Evolutionary conservation across 2,329 filamentous ascomycete species (phyloP), one percentile per base, ranked within the genome.

Genomic region (Helminthosporium solani): DNA sequence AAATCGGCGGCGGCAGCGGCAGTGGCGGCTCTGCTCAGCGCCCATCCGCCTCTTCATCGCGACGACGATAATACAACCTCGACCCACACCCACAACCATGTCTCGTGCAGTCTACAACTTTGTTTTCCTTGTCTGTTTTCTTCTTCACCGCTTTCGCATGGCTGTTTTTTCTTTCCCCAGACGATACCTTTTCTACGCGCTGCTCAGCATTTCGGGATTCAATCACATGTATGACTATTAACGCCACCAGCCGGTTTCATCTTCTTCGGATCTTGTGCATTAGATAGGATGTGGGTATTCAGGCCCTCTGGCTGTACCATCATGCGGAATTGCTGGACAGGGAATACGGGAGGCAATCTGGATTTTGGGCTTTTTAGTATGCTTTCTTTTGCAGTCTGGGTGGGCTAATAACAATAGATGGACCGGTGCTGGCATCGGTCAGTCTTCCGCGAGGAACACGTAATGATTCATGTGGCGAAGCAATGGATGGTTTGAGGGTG

Each of bases 401-500:
- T 45, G 41, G 21, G 36, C 37, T 66, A 60, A 64, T 63, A 54
- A 44, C 48, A 36, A 48, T 38, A 42, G 50, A 50, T 39, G 44
- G 49, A 46, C 57, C 52, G 54, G 57, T 60, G 66, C 66, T 45
- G 66, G 66, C 66, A 58, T 59, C 57, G 64, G 63, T 56, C 49
- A 43, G 51, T 47, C 40, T 45, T 40, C 33, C 18, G 48, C 44
- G 42, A 45, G 49, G 49, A 49, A 47, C 53, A 57, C 49, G 56
- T 55, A 53, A 65, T 65, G 59, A 66, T 58, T 50, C 51, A 53
- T 44, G 53, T 40, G 33, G 58, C 49, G 51, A 36, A 47, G 44
- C n/a, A 47, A 53, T 42, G 56, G 56, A 50, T 31, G 44, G 18
- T 43, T 25, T 28, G 40, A 38, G 44, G 46, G 45, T 49, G 41